These are phyloP conservation scores for Bipolaris cookei DNA, from an alignment of 2,329 filamentous ascomycete species.

Conservation along the genomic window DNA sequence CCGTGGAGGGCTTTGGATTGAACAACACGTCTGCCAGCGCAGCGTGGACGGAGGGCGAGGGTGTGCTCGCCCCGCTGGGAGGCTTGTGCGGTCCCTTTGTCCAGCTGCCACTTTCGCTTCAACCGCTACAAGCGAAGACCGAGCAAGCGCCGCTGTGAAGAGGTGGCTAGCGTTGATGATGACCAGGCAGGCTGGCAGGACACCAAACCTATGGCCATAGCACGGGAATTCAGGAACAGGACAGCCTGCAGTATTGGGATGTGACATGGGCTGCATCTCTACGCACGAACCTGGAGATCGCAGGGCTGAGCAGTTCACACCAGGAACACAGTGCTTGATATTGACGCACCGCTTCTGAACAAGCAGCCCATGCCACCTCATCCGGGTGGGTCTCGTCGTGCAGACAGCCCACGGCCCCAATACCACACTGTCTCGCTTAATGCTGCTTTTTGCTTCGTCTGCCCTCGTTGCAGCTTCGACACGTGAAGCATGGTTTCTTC, in stretches of 20 bases:
- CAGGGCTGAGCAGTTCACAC: slow-evolving; percentile 38
- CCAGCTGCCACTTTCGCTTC: slow-evolving; percentile 16
- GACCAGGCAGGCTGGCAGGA: slow-evolving; percentile 15
- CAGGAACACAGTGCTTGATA: slow-evolving; percentile 28
- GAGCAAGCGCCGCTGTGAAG: slow-evolving; percentile 23
- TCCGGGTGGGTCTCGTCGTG: slow-evolving; percentile 22
- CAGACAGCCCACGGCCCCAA: slow-evolving; percentile 13
- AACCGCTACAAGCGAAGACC: slow-evolving; percentile 22
- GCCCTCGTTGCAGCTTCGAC: slow-evolving; percentile 22
- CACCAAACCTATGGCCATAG: slow-evolving; percentile 38
- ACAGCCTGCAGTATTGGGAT: slow-evolving; percentile 30
- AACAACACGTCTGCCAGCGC: slow-evolving; percentile 40
- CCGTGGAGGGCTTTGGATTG: slow-evolving; percentile 23
- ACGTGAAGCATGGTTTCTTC: slow-evolving; percentile 27
- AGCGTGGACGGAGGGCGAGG: slow-evolving; percentile 29
- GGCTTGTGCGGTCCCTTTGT: slow-evolving; percentile 19
- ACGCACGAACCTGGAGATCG: slow-evolving; percentile 31
- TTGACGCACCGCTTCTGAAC: slow-evolving; percentile 21
- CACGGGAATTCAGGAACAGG: slow-evolving; percentile 32
- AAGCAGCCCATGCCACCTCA: slow-evolving; percentile 15
- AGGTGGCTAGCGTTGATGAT: slow-evolving; percentile 14
- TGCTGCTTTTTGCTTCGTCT: slow-evolving; percentile 24
- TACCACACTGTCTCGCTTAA: slow-evolving; percentile 15
- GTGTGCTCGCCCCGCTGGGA: slow-evolving; percentile 26
- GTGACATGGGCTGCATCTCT: slow-evolving; percentile 35